A percentile compares a stretch with the other conserved stretches of the same genome.
Conservation (phyloP, 192 early-diverging fungal genomes). For the Rhizophlyctis rosea region DNA sequence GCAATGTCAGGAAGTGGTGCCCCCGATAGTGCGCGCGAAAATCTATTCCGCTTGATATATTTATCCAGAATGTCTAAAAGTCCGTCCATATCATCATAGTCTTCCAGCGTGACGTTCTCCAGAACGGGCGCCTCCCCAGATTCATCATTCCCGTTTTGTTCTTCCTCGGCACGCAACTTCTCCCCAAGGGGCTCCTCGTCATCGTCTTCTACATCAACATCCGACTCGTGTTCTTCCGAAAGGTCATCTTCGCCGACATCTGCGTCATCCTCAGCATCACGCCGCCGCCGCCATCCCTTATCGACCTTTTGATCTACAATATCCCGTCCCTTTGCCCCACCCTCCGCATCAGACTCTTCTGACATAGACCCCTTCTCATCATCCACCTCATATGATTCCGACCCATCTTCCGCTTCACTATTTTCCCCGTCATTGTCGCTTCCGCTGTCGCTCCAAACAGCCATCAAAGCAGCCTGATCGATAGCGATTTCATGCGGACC, state of each 20-base stretch:
- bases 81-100: constrained; percentile 34
- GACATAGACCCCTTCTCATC: constrained; percentile 7
- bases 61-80: constrained; percentile 22
- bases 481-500: neutral
- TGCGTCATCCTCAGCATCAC: constrained; percentile 10
- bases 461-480: neutral
- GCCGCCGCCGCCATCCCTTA: neutral
- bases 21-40: constrained; percentile 15
- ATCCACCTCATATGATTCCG: constrained; percentile 2
- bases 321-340: neutral
- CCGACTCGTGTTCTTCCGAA: constrained; percentile 6
- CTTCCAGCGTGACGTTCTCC: constrained; percentile 28
- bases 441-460: constrained; percentile 20
- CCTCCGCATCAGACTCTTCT: neutral
- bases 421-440: constrained; percentile 18
- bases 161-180: neutral
- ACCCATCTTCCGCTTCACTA: constrained; percentile 14
- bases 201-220: constrained; percentile 2
- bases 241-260: constrained; percentile 16
- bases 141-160: neutral
- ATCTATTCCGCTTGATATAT: constrained; percentile 23
- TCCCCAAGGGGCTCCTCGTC: neutral
- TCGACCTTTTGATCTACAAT: neutral
- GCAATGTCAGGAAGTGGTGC: neutral
- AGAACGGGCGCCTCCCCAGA: constrained; percentile 2